Percentiles rank a stretch among this genome's conserved stretches.
Evolutionary conservation across 2,329 filamentous ascomycete genomes (phyloP).

Genomic region (Trichothecium sympodiale): DNA sequence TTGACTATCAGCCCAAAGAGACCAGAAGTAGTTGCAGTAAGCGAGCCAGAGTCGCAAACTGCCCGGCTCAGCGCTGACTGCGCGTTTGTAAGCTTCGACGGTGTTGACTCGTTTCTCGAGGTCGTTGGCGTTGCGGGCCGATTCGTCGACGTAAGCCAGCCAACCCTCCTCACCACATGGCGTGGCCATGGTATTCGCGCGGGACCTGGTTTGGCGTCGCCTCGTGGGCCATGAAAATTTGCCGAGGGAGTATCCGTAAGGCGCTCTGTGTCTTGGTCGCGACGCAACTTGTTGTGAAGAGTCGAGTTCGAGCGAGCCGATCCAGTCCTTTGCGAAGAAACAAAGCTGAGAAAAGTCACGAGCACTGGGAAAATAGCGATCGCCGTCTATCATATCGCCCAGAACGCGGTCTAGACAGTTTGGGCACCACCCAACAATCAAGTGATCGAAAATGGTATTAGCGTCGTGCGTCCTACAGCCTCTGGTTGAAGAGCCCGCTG

Average conservation of each 20-base stretch:
- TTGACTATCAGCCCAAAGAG: constrained; percentile 55
- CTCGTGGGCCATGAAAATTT: background rate
- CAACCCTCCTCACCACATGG: constrained; percentile 68
- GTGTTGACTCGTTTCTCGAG: constrained; percentile 58
- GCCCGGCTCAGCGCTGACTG: constrained; percentile 59
- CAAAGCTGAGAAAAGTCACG: too few relatives aligned
- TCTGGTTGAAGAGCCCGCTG: too few relatives aligned
- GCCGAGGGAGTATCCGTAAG: background rate
- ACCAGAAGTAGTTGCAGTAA: constrained; percentile 70
- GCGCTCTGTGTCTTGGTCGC: background rate
- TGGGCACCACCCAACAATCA: too few relatives aligned
- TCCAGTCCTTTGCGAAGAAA: too few relatives aligned
- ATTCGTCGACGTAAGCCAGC: constrained; percentile 67
- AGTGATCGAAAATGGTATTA: too few relatives aligned
- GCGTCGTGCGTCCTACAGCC: too few relatives aligned
- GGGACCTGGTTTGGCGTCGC: constrained; percentile 5
- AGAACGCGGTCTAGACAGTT: too few relatives aligned
- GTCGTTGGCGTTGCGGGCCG: constrained; percentile 46
- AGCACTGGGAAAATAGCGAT: too few relatives aligned
- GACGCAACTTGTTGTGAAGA: background rate
- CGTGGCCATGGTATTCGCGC: constrained; percentile 27
- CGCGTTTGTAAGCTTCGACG: constrained; percentile 61
- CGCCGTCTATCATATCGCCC: too few relatives aligned
- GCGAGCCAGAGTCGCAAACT: constrained; percentile 66
- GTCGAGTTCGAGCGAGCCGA: too few relatives aligned